Conservation (phyloP, 768 basidiomycete species). For the Mycena floridula region DNA sequence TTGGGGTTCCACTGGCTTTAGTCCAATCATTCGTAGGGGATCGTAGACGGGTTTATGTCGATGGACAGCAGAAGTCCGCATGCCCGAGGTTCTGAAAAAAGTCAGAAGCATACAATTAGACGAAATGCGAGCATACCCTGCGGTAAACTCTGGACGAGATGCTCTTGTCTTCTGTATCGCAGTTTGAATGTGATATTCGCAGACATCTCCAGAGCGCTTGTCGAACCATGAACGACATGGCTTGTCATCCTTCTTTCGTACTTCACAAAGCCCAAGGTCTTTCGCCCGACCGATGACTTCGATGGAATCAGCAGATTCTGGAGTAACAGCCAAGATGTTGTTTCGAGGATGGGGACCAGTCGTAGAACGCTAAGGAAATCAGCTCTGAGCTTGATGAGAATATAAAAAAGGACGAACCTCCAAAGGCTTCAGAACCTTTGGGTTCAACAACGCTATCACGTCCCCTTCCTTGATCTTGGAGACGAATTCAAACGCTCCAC, state of each 20-base stretch:
- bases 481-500: constrained; percentile 87
- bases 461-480: constrained; percentile 85
- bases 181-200: constrained; percentile 86
- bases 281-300: constrained; percentile 79
- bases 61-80: constrained; percentile 45
- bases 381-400: background rate
- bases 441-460: constrained; percentile 86
- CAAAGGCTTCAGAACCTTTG: constrained; percentile 79
- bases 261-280: constrained; percentile 84
- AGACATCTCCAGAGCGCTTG: constrained; percentile 77
- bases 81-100: constrained; percentile 60
- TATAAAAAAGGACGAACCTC: constrained; percentile 47
- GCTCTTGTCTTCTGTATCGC: constrained; percentile 73
- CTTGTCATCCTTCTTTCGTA: constrained; percentile 72
- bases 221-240: constrained; percentile 88
- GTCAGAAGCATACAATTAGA: constrained; percentile 1
- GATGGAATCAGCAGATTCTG: constrained; percentile 73
- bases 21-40: constrained; percentile 69
- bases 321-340: constrained; percentile 85
- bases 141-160: constrained; percentile 79
- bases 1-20: constrained; percentile 45
- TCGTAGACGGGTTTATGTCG: constrained; percentile 58
- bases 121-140: constrained; percentile 47
- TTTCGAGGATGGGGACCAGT: constrained; percentile 68
- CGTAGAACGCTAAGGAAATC: constrained; percentile 27